Evolutionary conservation across 768 basidiomycete genomes (phyloP), one percentile per base, ranked within the genome.

Genomic region (Cyclocybe aegerita): DNA sequence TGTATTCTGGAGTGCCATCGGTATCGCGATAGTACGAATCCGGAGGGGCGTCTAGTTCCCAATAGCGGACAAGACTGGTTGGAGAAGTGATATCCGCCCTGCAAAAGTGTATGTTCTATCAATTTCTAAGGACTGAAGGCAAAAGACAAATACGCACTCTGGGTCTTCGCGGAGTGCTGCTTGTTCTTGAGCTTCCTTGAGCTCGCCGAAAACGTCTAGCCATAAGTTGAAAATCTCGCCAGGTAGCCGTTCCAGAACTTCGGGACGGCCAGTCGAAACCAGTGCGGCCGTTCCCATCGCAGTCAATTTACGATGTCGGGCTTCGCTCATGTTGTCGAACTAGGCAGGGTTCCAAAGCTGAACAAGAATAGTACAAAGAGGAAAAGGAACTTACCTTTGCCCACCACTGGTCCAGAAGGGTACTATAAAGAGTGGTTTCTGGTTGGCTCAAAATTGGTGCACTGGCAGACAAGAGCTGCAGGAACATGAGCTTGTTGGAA

Each of bases 281-380:
- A 95, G 77, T 39, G 79, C 73, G 2, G 90, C 89, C 39, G 90
- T 80, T 1, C 88, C 91, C 75, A 96, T 86, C 9, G 92, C 90
- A 17, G 82, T 71, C 49, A 96, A 73, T 70, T 96, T 96, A 50
- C 93, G 84, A 53, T 88, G 80, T 8, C 86, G 80, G 1, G 90
- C 85, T 63, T 94, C 90, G 11, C 88, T 88, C 83, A 94, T 89
- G 62, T 86, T 88, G 66, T 96, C 93, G 64, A 94, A 92, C 93
- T 96, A 59, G 2, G 41, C 31, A 11, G 7, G 16, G 33, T 23
- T 30, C 43, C 9, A 29, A 23, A 30, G 37, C 33, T 30, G 9
- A 15, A 29, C 11, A 35, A 36, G 12, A 12, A 23, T 17, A 39
- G 15, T 17, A 54, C 12, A 23, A 15, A 8, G 30, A 17, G 37